Evolutionary conservation across 1,284 basidiomycete species (phyloP).

Genomic region (Papiliotrema laurentii): DNA sequence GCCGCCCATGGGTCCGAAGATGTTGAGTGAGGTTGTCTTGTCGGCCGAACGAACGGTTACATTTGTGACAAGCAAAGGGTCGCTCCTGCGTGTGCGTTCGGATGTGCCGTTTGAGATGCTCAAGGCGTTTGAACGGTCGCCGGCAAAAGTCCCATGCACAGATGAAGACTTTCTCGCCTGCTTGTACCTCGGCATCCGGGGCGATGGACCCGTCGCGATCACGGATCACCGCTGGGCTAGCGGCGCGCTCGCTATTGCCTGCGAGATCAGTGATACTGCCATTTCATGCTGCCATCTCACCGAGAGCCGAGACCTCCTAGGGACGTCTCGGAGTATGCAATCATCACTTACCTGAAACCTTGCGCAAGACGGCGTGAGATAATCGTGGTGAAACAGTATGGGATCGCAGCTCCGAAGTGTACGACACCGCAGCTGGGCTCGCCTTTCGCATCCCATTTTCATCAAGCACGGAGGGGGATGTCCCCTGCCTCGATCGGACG

Average conservation of each 20-base stretch:
- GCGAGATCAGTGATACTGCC: slow-evolving; percentile 1
- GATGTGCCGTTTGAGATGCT: slow-evolving; percentile 80
- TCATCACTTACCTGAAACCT: slow-evolving; percentile 5
- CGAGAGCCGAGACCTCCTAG: not conserved
- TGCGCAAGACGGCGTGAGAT: slow-evolving; percentile 1
- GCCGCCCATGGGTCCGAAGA: slow-evolving; percentile 62
- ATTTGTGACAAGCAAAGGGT: slow-evolving; percentile 68
- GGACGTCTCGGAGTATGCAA: not conserved
- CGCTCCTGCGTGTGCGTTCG: slow-evolving; percentile 85
- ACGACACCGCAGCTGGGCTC: slow-evolving; percentile 15
- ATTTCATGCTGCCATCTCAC: not conserved
- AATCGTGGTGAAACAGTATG: not conserved
- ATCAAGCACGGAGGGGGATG: slow-evolving; percentile 7
- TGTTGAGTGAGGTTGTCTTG: slow-evolving; percentile 83
- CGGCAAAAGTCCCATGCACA: slow-evolving; percentile 77
- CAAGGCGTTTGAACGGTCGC: slow-evolving; percentile 78
- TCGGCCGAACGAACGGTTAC: slow-evolving; percentile 73
- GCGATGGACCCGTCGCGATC: slow-evolving; percentile 2
- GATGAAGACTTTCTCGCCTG: slow-evolving; percentile 57
- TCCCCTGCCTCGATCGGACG: slow-evolving; percentile 28
- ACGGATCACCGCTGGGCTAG: slow-evolving; percentile 2
- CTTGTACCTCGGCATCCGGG: not conserved
- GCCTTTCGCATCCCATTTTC: slow-evolving; percentile 10
- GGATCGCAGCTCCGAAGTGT: not conserved
- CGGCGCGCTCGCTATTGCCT: slow-evolving; percentile 2